These are phyloP conservation scores for Glomus cerebriforme DNA, from an alignment of 192 early-diverging fungal species.

Conservation along the genomic window DNA sequence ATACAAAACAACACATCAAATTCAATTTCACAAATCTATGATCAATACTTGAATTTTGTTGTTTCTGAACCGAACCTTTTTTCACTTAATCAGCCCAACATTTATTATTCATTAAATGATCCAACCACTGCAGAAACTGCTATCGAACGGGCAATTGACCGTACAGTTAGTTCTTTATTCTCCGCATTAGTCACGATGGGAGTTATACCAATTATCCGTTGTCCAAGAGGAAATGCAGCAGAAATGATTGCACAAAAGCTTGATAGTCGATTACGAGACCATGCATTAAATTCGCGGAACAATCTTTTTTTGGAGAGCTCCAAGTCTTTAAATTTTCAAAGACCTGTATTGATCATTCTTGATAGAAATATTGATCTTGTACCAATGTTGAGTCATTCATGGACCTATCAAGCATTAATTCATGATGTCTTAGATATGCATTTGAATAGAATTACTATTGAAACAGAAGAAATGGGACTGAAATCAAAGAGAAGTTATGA, in stretches of 20 bases:
- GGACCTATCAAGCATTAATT: conserved; percentile 96
- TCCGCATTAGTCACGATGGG: conserved; percentile 91
- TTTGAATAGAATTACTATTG: conserved; percentile 80
- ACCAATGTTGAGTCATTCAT: conserved; percentile 93
- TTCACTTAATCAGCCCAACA: conserved; percentile 78
- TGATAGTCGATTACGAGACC: conserved; percentile 88
- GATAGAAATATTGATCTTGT: conserved; percentile 92
- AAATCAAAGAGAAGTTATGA: conserved; percentile 78
- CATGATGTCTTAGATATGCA: conserved; percentile 95
- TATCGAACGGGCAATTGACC: conserved; percentile 80
- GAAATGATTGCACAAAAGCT: conserved; percentile 92
- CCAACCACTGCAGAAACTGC: conserved; percentile 77
- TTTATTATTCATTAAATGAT: conserved; percentile 83
- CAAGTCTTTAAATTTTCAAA: conserved; percentile 60
- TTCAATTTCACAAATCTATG: conserved; percentile 89
- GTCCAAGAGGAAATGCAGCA: conserved; percentile 88
- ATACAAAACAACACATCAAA: conserved; percentile 73
- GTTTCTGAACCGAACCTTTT: conserved; percentile 93
- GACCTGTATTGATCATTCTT: conserved; percentile 85
- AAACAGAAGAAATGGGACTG: conserved; percentile 66
- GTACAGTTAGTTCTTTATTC: conserved; percentile 81
- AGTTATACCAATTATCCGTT: conserved; percentile 87
- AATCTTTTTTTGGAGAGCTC: conserved; percentile 75
- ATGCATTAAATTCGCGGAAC: conserved; percentile 83
- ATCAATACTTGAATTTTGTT: conserved; percentile 96